Percentiles rank a stretch among this genome's conserved stretches.
These are phyloP conservation scores for Neopestalotiopsis clavispora DNA, from an alignment of 2,329 filamentous ascomycete genomes.

Conservation along the genomic window DNA sequence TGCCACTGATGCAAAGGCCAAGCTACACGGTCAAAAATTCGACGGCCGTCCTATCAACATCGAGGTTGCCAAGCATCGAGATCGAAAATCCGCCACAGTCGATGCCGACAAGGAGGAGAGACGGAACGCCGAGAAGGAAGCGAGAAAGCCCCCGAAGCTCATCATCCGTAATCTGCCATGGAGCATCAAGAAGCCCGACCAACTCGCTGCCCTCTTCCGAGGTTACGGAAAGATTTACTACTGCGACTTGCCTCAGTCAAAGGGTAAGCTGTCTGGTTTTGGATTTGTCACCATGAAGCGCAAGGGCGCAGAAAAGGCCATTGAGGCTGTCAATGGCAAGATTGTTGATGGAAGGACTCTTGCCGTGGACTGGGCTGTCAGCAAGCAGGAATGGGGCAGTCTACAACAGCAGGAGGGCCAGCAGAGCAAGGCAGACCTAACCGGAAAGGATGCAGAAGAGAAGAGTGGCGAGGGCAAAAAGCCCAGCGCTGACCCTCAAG, in stretches of 20 bases:
- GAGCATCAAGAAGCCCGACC: slow-evolving; percentile 87
- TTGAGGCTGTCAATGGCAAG: slow-evolving; percentile 86
- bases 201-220: slow-evolving; percentile 79
- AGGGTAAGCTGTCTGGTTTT: slow-evolving; percentile 81
- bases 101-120: slow-evolving; percentile 57
- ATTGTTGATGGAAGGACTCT: slow-evolving; percentile 85
- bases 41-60: slow-evolving; percentile 83
- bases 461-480: slow-evolving; percentile 44
- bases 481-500: slow-evolving; percentile 36
- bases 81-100: slow-evolving; percentile 53
- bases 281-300: slow-evolving; percentile 91
- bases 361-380: slow-evolving; percentile 96
- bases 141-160: slow-evolving; percentile 70
- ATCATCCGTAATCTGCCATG: slow-evolving; percentile 95
- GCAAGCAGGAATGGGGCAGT: slow-evolving; percentile 84
- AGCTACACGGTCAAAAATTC: slow-evolving; percentile 79
- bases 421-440: slow-evolving; percentile 34
- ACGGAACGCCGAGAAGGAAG: slow-evolving; percentile 64
- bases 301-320: slow-evolving; percentile 85
- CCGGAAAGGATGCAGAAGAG: slow-evolving; percentile 31
- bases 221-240: slow-evolving; percentile 93
- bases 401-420: slow-evolving; percentile 50
- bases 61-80: slow-evolving; percentile 85
- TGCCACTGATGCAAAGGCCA: slow-evolving; percentile 77
- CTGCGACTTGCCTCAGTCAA: slow-evolving; percentile 80